These are phyloP conservation scores for Penicillium capsulatum DNA, from an alignment of 2,329 filamentous ascomycete species.

Conservation along the genomic window DNA sequence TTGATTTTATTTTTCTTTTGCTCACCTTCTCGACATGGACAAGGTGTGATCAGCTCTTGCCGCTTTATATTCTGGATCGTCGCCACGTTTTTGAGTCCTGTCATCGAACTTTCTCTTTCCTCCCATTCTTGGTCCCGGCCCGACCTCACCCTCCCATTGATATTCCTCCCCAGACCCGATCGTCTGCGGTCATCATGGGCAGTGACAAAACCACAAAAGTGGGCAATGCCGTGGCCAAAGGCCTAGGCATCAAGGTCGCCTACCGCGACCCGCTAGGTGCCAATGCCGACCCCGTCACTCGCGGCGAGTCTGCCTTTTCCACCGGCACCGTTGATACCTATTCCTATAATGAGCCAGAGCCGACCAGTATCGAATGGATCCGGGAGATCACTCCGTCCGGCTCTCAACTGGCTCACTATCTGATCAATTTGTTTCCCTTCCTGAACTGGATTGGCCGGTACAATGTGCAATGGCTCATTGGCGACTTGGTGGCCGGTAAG, in stretches of 20 bases:
- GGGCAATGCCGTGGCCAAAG: constrained; percentile 71
- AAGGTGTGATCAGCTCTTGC: constrained; percentile 13
- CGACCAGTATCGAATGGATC: constrained; percentile 70
- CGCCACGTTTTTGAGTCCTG: constrained; percentile 10
- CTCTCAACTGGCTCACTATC: constrained; percentile 56
- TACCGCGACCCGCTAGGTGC: constrained; percentile 55
- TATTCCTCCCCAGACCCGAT: constrained; percentile 1
- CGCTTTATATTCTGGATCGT: constrained; percentile 16
- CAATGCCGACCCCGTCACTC: constrained; percentile 58
- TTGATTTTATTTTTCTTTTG: constrained; percentile 5
- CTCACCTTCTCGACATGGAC: constrained; percentile 11
- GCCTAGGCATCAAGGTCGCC: constrained; percentile 75
- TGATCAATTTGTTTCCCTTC: constrained; percentile 77
- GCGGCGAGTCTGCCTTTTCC: constrained; percentile 77
- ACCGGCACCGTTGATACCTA: constrained; percentile 70
- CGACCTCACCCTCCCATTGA: constrained; percentile 5
- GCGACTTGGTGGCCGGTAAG: constrained; percentile 83
- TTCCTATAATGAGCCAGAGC: constrained; percentile 77
- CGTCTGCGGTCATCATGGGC: constrained; percentile 26
- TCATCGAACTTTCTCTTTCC: constrained; percentile 1
- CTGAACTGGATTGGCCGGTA: constrained; percentile 83
- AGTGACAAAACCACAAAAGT: constrained; percentile 50
- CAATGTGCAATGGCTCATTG: constrained; percentile 81
- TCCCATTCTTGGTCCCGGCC: constrained; percentile 1
- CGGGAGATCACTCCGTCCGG: constrained; percentile 58